A percentile compares a stretch with the other conserved stretches of the same genome.
These are phyloP conservation scores for Cladosporium oxysporum DNA, from an alignment of 2,329 filamentous ascomycete species.

Conservation along the genomic window DNA sequence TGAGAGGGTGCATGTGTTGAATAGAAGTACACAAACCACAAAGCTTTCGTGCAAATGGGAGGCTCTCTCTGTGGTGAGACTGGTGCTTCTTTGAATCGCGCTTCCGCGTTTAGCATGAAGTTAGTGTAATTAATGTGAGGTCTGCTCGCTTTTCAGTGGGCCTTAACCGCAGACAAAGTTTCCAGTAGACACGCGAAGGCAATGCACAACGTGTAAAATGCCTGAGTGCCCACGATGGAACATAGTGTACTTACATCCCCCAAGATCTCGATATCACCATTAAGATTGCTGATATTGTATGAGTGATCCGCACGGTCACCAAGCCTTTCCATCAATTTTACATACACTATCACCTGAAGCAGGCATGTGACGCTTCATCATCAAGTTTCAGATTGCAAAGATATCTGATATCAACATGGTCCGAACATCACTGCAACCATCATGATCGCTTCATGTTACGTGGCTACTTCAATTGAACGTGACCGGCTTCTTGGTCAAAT, in stretches of 20 bases:
- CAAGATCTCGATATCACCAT: neutral
- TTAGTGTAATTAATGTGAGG: neutral
- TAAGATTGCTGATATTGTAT: neutral
- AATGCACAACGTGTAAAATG: neutral
- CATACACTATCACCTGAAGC: neutral
- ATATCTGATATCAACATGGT: neutral
- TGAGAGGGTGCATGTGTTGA: neutral
- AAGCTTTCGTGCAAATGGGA: neutral
- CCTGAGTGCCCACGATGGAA: neutral
- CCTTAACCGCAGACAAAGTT: neutral
- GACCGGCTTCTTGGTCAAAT: constrained; percentile 71
- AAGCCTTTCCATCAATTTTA: neutral
- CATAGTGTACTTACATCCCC: neutral
- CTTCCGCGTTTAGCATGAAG: neutral
- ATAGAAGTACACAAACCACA: neutral
- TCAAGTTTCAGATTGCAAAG: neutral
- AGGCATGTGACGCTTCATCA: neutral
- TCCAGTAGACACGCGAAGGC: neutral
- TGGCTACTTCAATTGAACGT: constrained; percentile 44
- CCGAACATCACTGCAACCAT: neutral
- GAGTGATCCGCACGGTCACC: neutral
- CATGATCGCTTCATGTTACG: neutral
- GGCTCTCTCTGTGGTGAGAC: neutral
- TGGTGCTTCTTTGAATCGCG: neutral
- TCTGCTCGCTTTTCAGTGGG: neutral